A percentile compares a stretch with the other conserved stretches of the same genome.
phyloP scores from a whole-genome alignment of 164 flowering plant genomes.

The Berberis vulgaris region DNA sequence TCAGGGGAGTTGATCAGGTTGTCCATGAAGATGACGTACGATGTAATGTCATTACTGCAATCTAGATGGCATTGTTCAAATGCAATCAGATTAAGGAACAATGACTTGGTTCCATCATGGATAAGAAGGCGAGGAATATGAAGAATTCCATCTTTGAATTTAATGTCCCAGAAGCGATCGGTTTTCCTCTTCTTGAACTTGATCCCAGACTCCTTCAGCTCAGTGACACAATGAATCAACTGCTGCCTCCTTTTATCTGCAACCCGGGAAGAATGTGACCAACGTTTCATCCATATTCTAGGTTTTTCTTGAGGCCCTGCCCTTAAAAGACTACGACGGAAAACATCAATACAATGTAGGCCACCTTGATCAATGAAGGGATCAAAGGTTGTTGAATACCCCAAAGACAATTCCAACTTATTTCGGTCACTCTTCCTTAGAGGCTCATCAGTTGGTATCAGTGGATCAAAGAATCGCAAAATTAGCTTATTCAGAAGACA shows the following conservation, averaged over 20 bases:
- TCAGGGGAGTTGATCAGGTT: conserved; percentile 68
- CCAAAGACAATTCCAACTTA: conserved; percentile 39
- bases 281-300: conserved; percentile 34
- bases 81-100: conserved; percentile 82
- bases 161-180: conserved; percentile 81
- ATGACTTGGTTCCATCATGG: conserved; percentile 81
- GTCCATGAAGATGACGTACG: conserved; percentile 85
- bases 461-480: conserved; percentile 56
- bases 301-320: conserved; percentile 45
- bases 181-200: conserved; percentile 66
- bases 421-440: conserved; percentile 31
- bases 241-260: conserved; percentile 77
- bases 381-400: conserved; percentile 33
- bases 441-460: conserved; percentile 79
- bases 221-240: conserved; percentile 58
- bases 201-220: conserved; percentile 33
- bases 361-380: conserved; percentile 57
- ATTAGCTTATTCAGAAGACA: conserved; percentile 41
- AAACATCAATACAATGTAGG: conserved; percentile 81
- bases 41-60: conserved; percentile 70
- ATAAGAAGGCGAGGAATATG: conserved; percentile 67
- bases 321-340: conserved; percentile 49
- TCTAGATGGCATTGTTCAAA: conserved; percentile 84
- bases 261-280: conserved; percentile 44
- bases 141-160: conserved; percentile 59